These are phyloP conservation scores for Aspergillus sergii DNA, from an alignment of 2,329 filamentous ascomycete species.

Conservation along the genomic window DNA sequence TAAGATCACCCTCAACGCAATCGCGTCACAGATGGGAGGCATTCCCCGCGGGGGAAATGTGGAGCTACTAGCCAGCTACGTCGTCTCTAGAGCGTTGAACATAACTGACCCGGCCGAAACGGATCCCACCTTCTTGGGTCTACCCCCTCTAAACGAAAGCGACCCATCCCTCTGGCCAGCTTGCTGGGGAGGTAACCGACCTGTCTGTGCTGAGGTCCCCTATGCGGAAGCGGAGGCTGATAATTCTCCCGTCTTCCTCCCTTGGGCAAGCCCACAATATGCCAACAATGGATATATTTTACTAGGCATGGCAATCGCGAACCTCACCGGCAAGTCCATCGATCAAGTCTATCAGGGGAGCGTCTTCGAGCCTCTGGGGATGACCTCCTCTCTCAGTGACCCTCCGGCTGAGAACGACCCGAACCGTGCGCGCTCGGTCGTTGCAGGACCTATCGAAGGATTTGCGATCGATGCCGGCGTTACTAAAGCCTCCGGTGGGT, in stretches of 20 bases:
- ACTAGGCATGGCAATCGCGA: slow-evolving; percentile 50
- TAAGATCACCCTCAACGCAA: slow-evolving; percentile 49
- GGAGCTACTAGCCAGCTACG: not conserved
- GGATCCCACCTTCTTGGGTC: slow-evolving; percentile 28
- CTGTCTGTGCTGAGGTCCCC: not conserved
- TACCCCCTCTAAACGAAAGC: slow-evolving; percentile 32
- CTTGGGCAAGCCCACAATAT: slow-evolving; percentile 52
- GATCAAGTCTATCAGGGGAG: slow-evolving; percentile 42
- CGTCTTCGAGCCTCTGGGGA: slow-evolving; percentile 47
- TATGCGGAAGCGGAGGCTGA: not conserved
- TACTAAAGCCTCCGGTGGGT: slow-evolving; percentile 17
- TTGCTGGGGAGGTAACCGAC: slow-evolving; percentile 8
- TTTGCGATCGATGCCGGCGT: slow-evolving; percentile 13
- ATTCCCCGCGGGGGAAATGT: slow-evolving; percentile 29
- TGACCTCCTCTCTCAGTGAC: slow-evolving; percentile 45
- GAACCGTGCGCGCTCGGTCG: slow-evolving; percentile 18
- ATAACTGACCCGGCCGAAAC: not conserved
- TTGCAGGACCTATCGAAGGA: slow-evolving; percentile 12
- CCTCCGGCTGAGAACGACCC: slow-evolving; percentile 27
- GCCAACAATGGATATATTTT: slow-evolving; percentile 49
- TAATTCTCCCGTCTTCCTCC: slow-evolving; percentile 43
- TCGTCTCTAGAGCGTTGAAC: slow-evolving; percentile 26
- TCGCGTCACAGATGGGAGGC: slow-evolving; percentile 52
- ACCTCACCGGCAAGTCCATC: slow-evolving; percentile 45
- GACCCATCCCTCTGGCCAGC: slow-evolving; percentile 13